Percentiles rank a stretch among this genome's conserved stretches.
phyloP scores from a whole-genome alignment of 2,329 filamentous ascomycete genomes.

The Fusarium sp. region DNA sequence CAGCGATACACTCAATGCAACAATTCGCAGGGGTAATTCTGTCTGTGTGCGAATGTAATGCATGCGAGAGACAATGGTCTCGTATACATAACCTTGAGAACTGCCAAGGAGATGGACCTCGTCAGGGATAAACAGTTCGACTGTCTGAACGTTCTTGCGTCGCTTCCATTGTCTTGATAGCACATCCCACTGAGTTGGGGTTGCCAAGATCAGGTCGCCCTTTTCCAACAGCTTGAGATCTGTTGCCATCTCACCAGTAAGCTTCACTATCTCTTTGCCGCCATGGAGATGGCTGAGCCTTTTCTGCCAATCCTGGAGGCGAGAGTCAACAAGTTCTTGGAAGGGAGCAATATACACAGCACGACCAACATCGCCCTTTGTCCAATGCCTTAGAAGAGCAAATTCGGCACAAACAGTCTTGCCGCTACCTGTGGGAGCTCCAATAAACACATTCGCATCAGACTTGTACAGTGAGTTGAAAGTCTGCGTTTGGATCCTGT shows the following conservation, averaged over 20 bases:
- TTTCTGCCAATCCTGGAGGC: constrained; percentile 85
- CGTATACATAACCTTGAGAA: constrained; percentile 87
- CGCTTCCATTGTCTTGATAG: constrained; percentile 96
- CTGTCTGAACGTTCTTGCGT: constrained; percentile 91
- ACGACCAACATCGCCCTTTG: constrained; percentile 64
- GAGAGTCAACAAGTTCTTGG: constrained; percentile 88
- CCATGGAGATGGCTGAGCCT: constrained; percentile 77
- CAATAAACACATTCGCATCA: constrained; percentile 93
- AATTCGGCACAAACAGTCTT: constrained; percentile 98
- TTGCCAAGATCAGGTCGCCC: constrained; percentile 90
- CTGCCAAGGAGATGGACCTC: constrained; percentile 94
- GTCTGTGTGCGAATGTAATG: constrained; percentile 93
- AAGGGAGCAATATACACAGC: constrained; percentile 95
- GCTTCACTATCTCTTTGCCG: constrained; percentile 89
- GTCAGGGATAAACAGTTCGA: constrained; percentile 92
- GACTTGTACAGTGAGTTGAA: constrained; percentile 93
- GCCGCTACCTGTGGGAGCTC: constrained; percentile 91
- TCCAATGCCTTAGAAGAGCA: constrained; percentile 88
- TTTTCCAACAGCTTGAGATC: constrained; percentile 89
- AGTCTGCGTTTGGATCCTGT: constrained; percentile 96
- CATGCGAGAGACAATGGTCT: constrained; percentile 97
- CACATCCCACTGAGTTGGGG: constrained; percentile 94
- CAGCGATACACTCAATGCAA: constrained; percentile 90
- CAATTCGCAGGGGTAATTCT: constrained; percentile 83
- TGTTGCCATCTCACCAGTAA: constrained; percentile 90